These are phyloP conservation scores for Colletotrichum kahawae DNA, from an alignment of 2,329 filamentous ascomycete genomes.

Conservation along the genomic window DNA sequence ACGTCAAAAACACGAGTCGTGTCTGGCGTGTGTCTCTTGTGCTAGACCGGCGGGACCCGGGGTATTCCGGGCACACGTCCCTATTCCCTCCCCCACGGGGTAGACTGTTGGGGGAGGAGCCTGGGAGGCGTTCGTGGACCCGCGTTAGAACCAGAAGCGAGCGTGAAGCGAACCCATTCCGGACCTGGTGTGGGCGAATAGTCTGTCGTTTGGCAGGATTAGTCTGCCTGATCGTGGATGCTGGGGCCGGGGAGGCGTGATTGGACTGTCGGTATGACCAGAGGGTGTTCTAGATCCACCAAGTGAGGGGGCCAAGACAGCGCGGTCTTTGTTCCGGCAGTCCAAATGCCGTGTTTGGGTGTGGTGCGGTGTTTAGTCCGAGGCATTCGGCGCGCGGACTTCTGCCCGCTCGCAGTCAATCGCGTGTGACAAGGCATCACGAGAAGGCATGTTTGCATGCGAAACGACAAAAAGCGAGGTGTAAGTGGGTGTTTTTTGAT, in stretches of 20 bases:
- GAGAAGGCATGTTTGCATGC: neutral
- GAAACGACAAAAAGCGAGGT: neutral
- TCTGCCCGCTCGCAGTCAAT: neutral
- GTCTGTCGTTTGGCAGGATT: neutral
- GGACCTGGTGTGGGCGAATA: neutral
- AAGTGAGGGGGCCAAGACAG: neutral
- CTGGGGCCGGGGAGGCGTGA: neutral
- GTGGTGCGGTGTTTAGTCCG: conserved; percentile 1
- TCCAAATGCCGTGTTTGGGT: neutral
- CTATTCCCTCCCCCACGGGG: conserved; percentile 4
- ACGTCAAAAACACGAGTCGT: neutral
- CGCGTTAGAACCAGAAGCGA: neutral
- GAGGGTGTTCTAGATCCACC: neutral
- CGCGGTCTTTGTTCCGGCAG: conserved; percentile 8
- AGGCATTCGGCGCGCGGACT: neutral
- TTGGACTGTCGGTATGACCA: neutral
- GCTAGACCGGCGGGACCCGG: neutral
- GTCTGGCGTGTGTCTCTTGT: neutral
- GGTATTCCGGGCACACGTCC: neutral
- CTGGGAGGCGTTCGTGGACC: neutral
- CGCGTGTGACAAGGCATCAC: neutral
- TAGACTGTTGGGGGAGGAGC: neutral
- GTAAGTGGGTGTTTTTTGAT: neutral
- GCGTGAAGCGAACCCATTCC: neutral
- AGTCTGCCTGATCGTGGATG: neutral